phyloP scores from a whole-genome alignment of 192 early-diverging fungal genomes.

The Obelidium mucronatum region DNA sequence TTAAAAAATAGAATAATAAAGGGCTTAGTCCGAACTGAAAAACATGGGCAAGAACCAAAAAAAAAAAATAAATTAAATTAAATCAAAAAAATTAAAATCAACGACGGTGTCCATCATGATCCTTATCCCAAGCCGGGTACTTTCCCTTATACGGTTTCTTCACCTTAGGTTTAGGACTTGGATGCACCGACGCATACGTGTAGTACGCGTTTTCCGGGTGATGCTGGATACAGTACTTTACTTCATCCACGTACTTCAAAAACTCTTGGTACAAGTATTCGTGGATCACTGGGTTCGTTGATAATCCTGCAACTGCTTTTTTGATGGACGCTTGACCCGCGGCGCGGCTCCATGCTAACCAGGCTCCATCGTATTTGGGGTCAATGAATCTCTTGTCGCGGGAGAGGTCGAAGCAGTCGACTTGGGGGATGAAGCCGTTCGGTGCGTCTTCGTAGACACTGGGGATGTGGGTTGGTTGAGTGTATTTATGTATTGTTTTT shows the following conservation, averaged over 20 bases:
- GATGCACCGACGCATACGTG: background rate
- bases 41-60: background rate
- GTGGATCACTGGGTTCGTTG: background rate
- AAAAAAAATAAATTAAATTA: background rate
- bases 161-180: background rate
- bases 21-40: background rate
- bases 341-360: background rate
- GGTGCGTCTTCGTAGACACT: no score
- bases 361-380: conserved; percentile 10
- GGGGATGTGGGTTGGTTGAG: no score
- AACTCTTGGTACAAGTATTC: conserved; percentile 17
- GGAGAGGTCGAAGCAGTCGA: conserved; percentile 11
- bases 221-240: background rate
- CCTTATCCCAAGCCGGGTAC: no score
- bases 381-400: conserved; percentile 1
- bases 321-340: background rate
- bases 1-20: background rate
- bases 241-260: background rate
- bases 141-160: background rate
- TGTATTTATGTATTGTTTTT: no score
- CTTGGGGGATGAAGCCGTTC: no score
- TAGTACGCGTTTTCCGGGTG: background rate
- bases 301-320: background rate
- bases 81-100: background rate
- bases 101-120: background rate